Evolutionary conservation across 2,329 filamentous ascomycete genomes (phyloP).

Genomic region (Huntiella decipiens): DNA sequence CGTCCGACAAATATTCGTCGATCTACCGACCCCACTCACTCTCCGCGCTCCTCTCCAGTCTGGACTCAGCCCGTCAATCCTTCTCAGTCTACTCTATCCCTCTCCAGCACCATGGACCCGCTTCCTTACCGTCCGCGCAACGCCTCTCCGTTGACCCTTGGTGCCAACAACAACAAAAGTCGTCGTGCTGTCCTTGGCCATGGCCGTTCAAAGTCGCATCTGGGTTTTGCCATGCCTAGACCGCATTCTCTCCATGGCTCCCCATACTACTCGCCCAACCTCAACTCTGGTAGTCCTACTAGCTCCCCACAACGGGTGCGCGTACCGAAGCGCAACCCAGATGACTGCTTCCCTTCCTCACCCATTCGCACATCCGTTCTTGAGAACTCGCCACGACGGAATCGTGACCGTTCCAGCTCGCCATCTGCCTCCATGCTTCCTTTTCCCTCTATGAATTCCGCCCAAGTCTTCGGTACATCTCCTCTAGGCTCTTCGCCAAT

Average conservation of each 20-base stretch:
- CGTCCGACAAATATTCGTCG: constrained; percentile 37
- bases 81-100: constrained; percentile 14
- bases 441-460: constrained; percentile 4
- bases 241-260: constrained; percentile 47
- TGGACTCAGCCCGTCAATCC: neutral
- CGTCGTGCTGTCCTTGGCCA: constrained; percentile 2
- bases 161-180: neutral
- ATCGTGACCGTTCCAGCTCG: constrained; percentile 31
- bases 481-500: constrained; percentile 10
- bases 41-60: constrained; percentile 28
- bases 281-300: constrained; percentile 34
- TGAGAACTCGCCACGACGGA: constrained; percentile 28
- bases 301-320: constrained; percentile 34
- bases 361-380: constrained; percentile 36
- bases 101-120: constrained; percentile 16
- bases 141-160: constrained; percentile 35
- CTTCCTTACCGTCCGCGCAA: constrained; percentile 39
- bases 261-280: constrained; percentile 33
- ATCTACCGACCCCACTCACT: constrained; percentile 38
- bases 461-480: constrained; percentile 2
- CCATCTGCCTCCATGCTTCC: constrained; percentile 22
- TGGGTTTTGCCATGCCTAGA: constrained; percentile 34
- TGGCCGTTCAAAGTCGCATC: constrained; percentile 10
- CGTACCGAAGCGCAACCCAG: constrained; percentile 34
- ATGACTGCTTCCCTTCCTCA: constrained; percentile 38